These are phyloP conservation scores for Coprinellus aureogranulatus DNA, from an alignment of 768 basidiomycete genomes.

Conservation along the genomic window DNA sequence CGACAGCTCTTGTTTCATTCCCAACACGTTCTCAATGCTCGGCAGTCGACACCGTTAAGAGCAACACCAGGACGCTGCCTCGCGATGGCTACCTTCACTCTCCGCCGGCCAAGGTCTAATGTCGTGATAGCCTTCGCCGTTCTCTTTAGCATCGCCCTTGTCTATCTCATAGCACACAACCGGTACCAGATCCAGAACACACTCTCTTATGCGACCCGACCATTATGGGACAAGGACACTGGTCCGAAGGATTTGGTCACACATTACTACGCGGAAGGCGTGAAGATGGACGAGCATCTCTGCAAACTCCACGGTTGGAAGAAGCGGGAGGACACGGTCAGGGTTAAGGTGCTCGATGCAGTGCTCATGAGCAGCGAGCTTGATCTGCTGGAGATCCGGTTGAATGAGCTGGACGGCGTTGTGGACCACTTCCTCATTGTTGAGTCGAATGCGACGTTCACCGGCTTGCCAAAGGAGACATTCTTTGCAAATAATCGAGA, in stretches of 20 bases:
- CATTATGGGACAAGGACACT: conserved; percentile 55
- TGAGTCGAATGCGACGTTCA: conserved; percentile 62
- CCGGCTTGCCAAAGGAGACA: conserved; percentile 53
- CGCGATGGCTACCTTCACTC: background rate
- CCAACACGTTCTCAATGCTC: background rate
- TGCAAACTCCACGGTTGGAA: conserved; percentile 58
- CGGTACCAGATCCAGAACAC: conserved; percentile 51
- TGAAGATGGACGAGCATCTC: conserved; percentile 39
- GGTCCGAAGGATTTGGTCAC: conserved; percentile 47
- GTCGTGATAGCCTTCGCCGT: conserved; percentile 30
- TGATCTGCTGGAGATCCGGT: conserved; percentile 60
- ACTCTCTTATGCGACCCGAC: conserved; percentile 55
- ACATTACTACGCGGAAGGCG: conserved; percentile 57
- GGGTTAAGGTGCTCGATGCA: conserved; percentile 52
- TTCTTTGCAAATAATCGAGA: conserved; percentile 46
- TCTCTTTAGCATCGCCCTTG: conserved; percentile 25
- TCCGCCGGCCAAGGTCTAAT: conserved; percentile 25
- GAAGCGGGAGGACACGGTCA: conserved; percentile 28
- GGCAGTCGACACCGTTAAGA: conserved; percentile 14
- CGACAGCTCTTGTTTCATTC: too few relatives aligned
- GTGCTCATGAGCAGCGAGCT: conserved; percentile 63
- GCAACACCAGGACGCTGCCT: conserved; percentile 3
- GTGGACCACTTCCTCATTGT: conserved; percentile 62
- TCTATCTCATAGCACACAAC: conserved; percentile 37
- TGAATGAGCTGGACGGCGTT: conserved; percentile 56